These are phyloP conservation scores for Neofusicoccum parvum DNA, from an alignment of 2,329 filamentous ascomycete genomes.

Conservation along the genomic window DNA sequence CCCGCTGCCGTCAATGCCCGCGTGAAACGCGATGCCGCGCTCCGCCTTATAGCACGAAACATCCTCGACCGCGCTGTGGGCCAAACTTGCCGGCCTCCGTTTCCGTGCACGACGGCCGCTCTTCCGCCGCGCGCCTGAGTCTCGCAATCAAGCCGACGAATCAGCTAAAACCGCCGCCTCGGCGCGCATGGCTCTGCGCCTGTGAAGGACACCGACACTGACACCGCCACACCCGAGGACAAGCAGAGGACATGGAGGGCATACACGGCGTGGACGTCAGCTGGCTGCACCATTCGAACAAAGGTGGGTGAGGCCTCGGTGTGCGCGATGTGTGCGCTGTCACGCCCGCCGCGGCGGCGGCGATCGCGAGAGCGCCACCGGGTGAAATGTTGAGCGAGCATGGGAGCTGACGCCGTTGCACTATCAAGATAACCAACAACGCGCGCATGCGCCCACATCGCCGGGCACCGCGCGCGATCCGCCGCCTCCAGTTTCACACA, in stretches of 20 bases:
- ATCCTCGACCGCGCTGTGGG: background rate
- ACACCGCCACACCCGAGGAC: background rate
- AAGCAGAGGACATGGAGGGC: conserved; percentile 66
- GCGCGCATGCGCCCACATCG: background rate
- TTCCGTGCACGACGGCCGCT: background rate
- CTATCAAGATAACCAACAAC: conserved; percentile 11
- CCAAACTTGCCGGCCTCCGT: background rate
- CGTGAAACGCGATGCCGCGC: conserved; percentile 11
- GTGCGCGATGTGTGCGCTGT: conserved; percentile 24
- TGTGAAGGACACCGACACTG: conserved; percentile 9
- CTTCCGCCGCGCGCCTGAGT: conserved; percentile 1
- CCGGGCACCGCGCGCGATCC: background rate
- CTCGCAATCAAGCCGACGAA: background rate
- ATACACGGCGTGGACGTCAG: conserved; percentile 83
- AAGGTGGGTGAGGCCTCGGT: conserved; percentile 62
- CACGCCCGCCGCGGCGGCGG: background rate
- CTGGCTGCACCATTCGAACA: conserved; percentile 84
- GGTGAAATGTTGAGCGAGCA: background rate
- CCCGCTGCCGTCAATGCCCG: conserved; percentile 4
- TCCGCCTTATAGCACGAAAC: conserved; percentile 11
- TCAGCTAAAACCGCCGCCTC: background rate
- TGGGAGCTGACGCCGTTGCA: background rate
- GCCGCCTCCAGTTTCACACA: background rate
- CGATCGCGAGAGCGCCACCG: background rate
- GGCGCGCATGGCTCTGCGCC: conserved; percentile 9